Base-by-base conservation (phyloP, 1,284 basidiomycete genomes). In the Rhodotorula glutinis region DNA sequence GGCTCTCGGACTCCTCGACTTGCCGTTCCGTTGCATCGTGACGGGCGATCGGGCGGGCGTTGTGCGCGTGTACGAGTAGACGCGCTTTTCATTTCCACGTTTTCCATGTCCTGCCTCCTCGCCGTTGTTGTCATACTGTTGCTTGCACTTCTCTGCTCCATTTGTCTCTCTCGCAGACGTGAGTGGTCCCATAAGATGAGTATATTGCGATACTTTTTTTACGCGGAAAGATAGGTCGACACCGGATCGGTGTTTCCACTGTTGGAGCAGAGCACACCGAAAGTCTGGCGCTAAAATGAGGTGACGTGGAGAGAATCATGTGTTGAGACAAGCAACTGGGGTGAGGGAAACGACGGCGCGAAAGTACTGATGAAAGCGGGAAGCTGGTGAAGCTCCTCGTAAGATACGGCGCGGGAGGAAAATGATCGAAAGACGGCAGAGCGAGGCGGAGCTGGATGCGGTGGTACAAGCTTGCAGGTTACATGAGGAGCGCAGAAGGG, bases 21-120 rank as follows among this genome's bases (percentile, higher is more conserved):
- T 88, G 0, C 92, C 92, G 0, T 95, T 94, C 80, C 83, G 89
- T 56, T 90, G 91, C 7, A 83, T 94, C 53, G 84, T 95, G 16
- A 92, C 89, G 70, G 92, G 88, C 4, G 92, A 95, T 77, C 83
- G 89, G 46, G 82, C 86, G 25, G 90, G 90, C 4, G 85, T 86
- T 33, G 83, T 92, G 66, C 92, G 92, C 77, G 87, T 92, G 2
- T 92, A 70, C 38, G 70, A 75, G 27, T 76, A 51, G 54, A 44
- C 8, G 43, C 14, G 21, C 43, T 21, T 4, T 8, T 27, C 29
- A 27, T n/a, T 58, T 29, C 33, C 51, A 17, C 27, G 17, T 8
- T 27, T 44, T 8, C 25, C 13, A 9, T 38, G 11, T 5, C 33
- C 7, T n/a, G n/a, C 29, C 40, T 38, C 53, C 23, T 43, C 57